Evolutionary conservation across 495 filamentous ascomycete genomes (phyloP), one percentile per base, ranked within the genome.

Genomic region (Sordaria brevicollis): DNA sequence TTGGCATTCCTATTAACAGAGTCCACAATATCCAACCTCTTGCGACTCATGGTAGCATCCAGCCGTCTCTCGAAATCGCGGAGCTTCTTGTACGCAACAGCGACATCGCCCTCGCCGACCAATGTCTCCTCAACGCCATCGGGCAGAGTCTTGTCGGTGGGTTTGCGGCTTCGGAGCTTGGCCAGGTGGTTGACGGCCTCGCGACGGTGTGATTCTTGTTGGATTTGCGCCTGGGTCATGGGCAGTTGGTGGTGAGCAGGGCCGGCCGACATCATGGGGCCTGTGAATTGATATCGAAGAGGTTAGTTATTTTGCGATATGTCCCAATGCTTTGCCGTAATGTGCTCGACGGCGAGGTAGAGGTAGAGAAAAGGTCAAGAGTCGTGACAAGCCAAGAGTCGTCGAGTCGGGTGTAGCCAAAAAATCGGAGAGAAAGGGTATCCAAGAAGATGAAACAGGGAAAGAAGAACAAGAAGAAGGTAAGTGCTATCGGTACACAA

Each of bases 1-100:
- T 95, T 94, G 65, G 89, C 83, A 68, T 90, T 90, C 68, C 91
- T 88, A 78, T 88, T 92, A 38, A 94, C 87, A 17, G 90, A 89
- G 75, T 97, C 94, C 68, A 92, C 87, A 67, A 96, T 90, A 78
- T 99, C 95, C 71, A 98, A 80, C 71, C 93, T 85, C 83, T 98
- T 99, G 74, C 94, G 87, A 78, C 95, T 92, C 84, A 97, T 95
- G n/a, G 92, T 90, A 29, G 93, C 92, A 82, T 99, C 96, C 68
- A 97, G 84, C 68, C 89, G 87, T 77, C 93, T 87, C 86, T 99
- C 96, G 43, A 96, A 79, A 65, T 97, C 94, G 78, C 92, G 88
- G 71, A 98, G 81, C 67, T 88, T 85, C 75, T 87, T 88, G 80
- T 99, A 99, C 70, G 92, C 87, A 75, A 89, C 82, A 21, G 92